Conservation (phyloP, 148 eudicot species). For the Chenopodium album region DNA sequence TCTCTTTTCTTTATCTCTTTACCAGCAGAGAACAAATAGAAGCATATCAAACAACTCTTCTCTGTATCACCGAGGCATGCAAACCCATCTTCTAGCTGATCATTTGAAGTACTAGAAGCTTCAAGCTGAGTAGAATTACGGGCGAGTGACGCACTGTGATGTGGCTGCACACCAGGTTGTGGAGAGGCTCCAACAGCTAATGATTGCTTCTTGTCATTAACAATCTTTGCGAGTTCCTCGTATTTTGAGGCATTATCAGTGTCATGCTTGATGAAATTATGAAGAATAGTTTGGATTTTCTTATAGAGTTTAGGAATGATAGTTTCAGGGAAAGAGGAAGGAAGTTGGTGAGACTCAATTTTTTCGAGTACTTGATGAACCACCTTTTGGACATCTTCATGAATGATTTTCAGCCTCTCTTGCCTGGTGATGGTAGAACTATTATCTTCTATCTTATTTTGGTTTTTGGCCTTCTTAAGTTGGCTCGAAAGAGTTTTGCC, state of each 20-base stretch:
- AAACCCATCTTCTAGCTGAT: background rate
- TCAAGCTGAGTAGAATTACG: too few relatives aligned
- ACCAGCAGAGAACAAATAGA: background rate
- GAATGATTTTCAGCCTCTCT: background rate
- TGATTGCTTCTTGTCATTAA: too few relatives aligned
- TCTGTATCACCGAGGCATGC: background rate
- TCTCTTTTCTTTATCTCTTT: conserved; percentile 6
- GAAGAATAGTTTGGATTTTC: too few relatives aligned
- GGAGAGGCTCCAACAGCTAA: too few relatives aligned
- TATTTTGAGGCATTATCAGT: too few relatives aligned
- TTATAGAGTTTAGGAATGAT: background rate
- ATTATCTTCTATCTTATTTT: background rate
- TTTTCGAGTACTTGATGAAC: background rate
- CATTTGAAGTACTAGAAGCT: too few relatives aligned
- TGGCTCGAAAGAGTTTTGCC: background rate
- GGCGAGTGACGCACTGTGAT: too few relatives aligned
- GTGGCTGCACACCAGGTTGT: too few relatives aligned
- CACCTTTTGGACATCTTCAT: background rate
- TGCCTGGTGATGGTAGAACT: background rate
- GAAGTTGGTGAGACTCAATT: background rate
- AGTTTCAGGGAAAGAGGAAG: background rate
- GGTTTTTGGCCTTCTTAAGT: background rate
- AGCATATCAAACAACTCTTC: background rate
- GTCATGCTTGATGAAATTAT: too few relatives aligned
- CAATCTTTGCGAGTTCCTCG: too few relatives aligned